Base-by-base conservation (phyloP, 805 yeast species). In the Blastobotrys peoriensis region DNA sequence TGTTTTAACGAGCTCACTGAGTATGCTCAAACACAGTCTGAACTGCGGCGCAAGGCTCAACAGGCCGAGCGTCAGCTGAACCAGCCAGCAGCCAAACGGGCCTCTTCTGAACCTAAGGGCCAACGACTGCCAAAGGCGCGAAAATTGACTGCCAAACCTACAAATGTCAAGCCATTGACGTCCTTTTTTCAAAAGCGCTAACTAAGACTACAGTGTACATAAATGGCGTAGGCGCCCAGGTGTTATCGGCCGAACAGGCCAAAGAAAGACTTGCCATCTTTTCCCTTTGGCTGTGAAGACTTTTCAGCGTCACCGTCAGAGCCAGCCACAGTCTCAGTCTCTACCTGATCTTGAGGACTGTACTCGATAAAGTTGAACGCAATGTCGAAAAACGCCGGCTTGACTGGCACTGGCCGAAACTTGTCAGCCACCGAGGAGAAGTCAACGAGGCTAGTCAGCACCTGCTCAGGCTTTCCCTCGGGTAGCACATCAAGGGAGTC, bases 351-450 rank as follows among this genome's bases (percentile, higher is more conserved):
- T n/a, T n/a, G n/a, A n/a, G n/a, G n/a, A n/a, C n/a, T n/a, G 41
- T 59, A 81, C 28, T 72, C 70, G 43, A 89, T 74, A 58, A 85
- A 88, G 61, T 88, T 89, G 69, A 72, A 89, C 0, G 95, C 98
- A 52, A 86, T 70, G 61, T 91, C 98, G 57, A 87, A 93, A 57
- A 89, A 74, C 6, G 88, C 95, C 0, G 98, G 96, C 64, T 93
- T 91, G 46, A 82, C 76, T 43, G 79, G 73, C 1, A 85, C 77
- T 1, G 94, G 84, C 50, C 66, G 68, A 34, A 87, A 40, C n/a
- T 56, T 52, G 8, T 25, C 10, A 8, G 10, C 10, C 13, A 25
- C 10, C 9, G 62, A 56, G 3, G 60, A 56, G 16, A 67, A 47
- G 41, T 64, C 61, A 9, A 60, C 71, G 17, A 65, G 48, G 5